These are phyloP conservation scores for Cytospora schulzeri DNA, from an alignment of 2,329 filamentous ascomycete genomes.

Conservation along the genomic window DNA sequence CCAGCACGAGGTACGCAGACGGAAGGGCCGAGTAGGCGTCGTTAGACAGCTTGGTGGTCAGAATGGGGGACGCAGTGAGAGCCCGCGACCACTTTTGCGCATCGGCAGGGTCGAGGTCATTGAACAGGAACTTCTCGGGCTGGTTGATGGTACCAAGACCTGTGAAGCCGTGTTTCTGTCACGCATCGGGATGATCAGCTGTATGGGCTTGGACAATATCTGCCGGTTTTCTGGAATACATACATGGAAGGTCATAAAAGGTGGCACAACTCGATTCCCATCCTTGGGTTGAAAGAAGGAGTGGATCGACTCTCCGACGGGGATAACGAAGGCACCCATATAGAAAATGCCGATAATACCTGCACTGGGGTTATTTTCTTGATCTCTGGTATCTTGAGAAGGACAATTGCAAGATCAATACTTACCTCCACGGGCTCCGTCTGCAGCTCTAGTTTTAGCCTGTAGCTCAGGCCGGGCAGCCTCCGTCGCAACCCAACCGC, in stretches of 20 bases:
- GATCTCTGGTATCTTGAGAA: neutral
- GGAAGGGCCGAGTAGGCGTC: slow-evolving; percentile 37
- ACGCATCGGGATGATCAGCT: neutral
- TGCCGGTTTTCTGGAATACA: neutral
- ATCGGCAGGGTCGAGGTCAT: slow-evolving; percentile 31
- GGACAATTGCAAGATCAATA: neutral
- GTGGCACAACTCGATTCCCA: slow-evolving; percentile 29
- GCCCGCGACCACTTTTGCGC: slow-evolving; percentile 33
- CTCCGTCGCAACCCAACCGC: slow-evolving; percentile 39
- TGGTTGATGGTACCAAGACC: slow-evolving; percentile 34
- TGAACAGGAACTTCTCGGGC: slow-evolving; percentile 35
- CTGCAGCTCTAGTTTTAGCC: slow-evolving; percentile 26
- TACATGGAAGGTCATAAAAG: slow-evolving; percentile 36
- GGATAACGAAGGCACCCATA: slow-evolving; percentile 36
- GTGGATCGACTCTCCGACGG: slow-evolving; percentile 35
- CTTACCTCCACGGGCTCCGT: slow-evolving; percentile 30
- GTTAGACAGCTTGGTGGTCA: slow-evolving; percentile 36
- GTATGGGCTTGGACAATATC: neutral
- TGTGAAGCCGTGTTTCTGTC: slow-evolving; percentile 1
- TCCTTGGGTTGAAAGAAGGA: slow-evolving; percentile 37
- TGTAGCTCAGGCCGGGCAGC: slow-evolving; percentile 35
- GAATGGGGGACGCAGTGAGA: slow-evolving; percentile 34
- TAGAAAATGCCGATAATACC: slow-evolving; percentile 36
- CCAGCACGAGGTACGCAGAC: slow-evolving; percentile 38
- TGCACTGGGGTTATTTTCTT: neutral